Evolutionary conservation across 2,329 filamentous ascomycete species (phyloP).

Genomic region (Ambrosiella cleistominuta): DNA sequence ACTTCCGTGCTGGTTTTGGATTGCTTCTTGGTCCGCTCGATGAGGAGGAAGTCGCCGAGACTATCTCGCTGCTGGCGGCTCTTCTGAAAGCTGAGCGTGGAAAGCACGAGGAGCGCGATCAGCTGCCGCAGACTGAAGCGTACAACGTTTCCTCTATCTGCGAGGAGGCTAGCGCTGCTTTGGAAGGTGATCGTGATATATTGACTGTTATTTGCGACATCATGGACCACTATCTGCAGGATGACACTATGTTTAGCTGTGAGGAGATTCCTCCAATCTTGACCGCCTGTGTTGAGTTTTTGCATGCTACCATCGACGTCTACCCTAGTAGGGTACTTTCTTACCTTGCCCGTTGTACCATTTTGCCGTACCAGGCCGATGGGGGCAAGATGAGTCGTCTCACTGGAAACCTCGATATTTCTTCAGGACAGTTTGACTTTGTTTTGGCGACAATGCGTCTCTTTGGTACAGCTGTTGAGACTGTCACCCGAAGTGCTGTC

Average conservation of each 20-base stretch:
- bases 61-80: slow-evolving; percentile 55
- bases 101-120: slow-evolving; percentile 18
- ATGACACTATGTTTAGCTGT: slow-evolving; percentile 37
- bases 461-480: slow-evolving; percentile 59
- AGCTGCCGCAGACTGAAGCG: slow-evolving; percentile 9
- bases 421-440: slow-evolving; percentile 59
- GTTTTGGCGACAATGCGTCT: slow-evolving; percentile 55
- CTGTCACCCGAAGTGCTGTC: slow-evolving; percentile 52
- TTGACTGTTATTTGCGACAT: slow-evolving; percentile 69
- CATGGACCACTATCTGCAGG: slow-evolving; percentile 53
- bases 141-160: slow-evolving; percentile 31
- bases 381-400: slow-evolving; percentile 62
- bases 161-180: slow-evolving; percentile 36
- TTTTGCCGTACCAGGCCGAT: slow-evolving; percentile 61
- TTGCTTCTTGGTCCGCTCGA: slow-evolving; percentile 36
- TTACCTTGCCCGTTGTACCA: slow-evolving; percentile 61
- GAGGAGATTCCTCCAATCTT: slow-evolving; percentile 48
- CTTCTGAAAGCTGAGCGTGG: slow-evolving; percentile 39
- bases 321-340: slow-evolving; percentile 80
- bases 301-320: slow-evolving; percentile 54
- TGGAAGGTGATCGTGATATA: slow-evolving; percentile 50
- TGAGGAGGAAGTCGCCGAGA: slow-evolving; percentile 49
- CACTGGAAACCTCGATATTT: slow-evolving; percentile 66
- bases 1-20: slow-evolving; percentile 37
- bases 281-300: slow-evolving; percentile 59